Base-by-base conservation (phyloP, 2,329 filamentous ascomycete species). In the Ophiostoma sp. region DNA sequence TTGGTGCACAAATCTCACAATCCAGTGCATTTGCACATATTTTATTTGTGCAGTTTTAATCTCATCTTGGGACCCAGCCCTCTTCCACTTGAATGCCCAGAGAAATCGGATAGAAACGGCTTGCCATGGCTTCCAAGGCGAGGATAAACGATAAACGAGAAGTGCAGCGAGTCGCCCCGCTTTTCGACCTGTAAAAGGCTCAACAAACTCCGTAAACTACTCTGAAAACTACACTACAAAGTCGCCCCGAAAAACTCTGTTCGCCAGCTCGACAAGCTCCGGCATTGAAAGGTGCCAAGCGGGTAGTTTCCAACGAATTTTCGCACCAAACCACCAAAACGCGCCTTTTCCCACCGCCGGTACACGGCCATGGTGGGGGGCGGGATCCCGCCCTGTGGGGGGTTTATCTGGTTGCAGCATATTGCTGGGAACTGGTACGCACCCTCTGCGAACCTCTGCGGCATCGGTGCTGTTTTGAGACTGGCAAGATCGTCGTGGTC, bases 71-170 rank as follows among this genome's bases (percentile, higher is more conserved):
- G 22, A 22, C 9, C n/a, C 15, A 3, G 22, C 9, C 7, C n/a
- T 42, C 22, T 1, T 22, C 50, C 22, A 25, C n/a, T 52, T 33
- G 28, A 12, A 31, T 15, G 15, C 55, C 28, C 28, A 9, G 25
- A 57, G 28, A 59, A 17, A 17, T 59, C 55, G 55, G 55, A 59
- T 59, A 59, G 55, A 59, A 59, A 59, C 55, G 55, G 25, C 25
- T 59, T 39, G 2, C n/a, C 3, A 12, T 25, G 33, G 59, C 57
- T 63, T 63, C 31, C 19, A 33, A 61, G 15, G 6, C 15, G 57
- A 61, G 28, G 31, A 61, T 19, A 33, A 61, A 39, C 59, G 57
- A 63, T 36, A 31, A 22, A 25, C 22, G 50, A 9, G 2, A 22
- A 9, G n/a, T 31, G 12, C 12, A 57, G 5, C 22, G 11, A 17